These are phyloP conservation scores for Dryadomyces quercus-mongolicae DNA, from an alignment of 2,329 filamentous ascomycete genomes.

Conservation along the genomic window DNA sequence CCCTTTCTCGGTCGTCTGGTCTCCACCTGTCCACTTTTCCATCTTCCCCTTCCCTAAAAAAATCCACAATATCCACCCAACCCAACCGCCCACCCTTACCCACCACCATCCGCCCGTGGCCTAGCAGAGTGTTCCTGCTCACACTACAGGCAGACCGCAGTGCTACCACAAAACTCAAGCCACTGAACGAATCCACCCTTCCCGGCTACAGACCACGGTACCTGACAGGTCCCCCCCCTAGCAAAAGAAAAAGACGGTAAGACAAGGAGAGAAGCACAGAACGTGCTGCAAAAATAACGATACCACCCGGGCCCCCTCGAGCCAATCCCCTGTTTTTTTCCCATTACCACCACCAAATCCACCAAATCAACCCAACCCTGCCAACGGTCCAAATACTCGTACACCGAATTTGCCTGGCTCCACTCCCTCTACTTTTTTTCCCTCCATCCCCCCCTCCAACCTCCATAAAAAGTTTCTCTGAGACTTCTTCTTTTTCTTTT, in stretches of 20 bases:
- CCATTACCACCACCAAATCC: neutral
- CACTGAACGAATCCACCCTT: conserved; percentile 12
- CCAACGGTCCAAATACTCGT: conserved; percentile 5
- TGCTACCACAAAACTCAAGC: conserved; percentile 8
- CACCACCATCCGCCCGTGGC: conserved; percentile 5
- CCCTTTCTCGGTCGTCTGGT: conserved; percentile 6
- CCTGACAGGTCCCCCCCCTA: conserved; percentile 11
- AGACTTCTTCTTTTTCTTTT: conserved; percentile 10
- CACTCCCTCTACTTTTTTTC: neutral
- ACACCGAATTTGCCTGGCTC: neutral
- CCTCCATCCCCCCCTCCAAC: neutral
- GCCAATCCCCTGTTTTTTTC: conserved; percentile 1
- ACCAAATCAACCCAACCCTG: neutral
- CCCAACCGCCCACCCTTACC: conserved; percentile 7
- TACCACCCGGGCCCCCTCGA: neutral
- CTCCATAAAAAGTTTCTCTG: conserved; percentile 5
- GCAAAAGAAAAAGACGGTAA: conserved; percentile 6
- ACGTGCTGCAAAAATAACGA: neutral
- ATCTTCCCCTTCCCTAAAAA: conserved; percentile 3
- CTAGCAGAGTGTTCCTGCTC: conserved; percentile 2
- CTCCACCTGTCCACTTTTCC: conserved; percentile 12
- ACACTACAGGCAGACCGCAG: conserved; percentile 6
- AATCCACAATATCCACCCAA: conserved; percentile 3
- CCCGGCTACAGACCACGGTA: conserved; percentile 12
- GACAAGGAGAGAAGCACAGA: conserved; percentile 1